Base-by-base conservation (phyloP, 805 yeast species). In the Sugiyamaella smithiae region DNA sequence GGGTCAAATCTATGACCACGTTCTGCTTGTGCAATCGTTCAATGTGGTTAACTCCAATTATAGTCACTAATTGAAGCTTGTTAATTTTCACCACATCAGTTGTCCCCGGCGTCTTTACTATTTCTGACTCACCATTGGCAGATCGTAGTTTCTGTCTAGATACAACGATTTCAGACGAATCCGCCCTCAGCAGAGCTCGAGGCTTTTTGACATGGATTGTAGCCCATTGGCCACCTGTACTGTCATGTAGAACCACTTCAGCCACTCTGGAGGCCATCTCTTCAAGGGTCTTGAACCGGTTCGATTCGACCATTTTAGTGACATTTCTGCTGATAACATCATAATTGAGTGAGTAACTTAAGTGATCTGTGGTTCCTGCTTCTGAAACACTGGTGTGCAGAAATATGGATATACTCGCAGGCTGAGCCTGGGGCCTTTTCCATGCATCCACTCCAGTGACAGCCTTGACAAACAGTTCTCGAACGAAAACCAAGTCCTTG, bases 1-100 rank as follows among this genome's bases (percentile, higher is more conserved):
- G 66, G 5, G 64, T 65, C 14, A 80, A 49, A 57, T 85, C 85
- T 24, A 85, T 54, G 1, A 73, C 67, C 5, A 93, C 87, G 40
- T 81, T 81, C 67, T 93, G 99, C 57, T 78, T 81, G 59, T 84
- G 83, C 19, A 83, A 66, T 50, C 99, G 73, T 64, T 93, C 99
- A 67, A 89, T 87, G 1, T 89, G 84, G 69, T 89, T 91, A 5
- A 93, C 93, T 3, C 99, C 99, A 56, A 93, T 85, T n/a, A 90
- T 72, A 0, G 96, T 84, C 43, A 83, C 72, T 14, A 88, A 66
- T 43, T 74, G 72, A 31, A 90, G 65, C 4, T 77, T 75, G 3
- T 72, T 68, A 33, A 88, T 77, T 7, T 58, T 46, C 1, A 77
- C 59, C 1, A 65, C 53, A 48, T 70, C 69, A 1, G 63, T 61